Percentiles rank a stretch among this genome's conserved stretches.
phyloP scores from a whole-genome alignment of 441 rosid genomes.

The Jatropha multifida region DNA sequence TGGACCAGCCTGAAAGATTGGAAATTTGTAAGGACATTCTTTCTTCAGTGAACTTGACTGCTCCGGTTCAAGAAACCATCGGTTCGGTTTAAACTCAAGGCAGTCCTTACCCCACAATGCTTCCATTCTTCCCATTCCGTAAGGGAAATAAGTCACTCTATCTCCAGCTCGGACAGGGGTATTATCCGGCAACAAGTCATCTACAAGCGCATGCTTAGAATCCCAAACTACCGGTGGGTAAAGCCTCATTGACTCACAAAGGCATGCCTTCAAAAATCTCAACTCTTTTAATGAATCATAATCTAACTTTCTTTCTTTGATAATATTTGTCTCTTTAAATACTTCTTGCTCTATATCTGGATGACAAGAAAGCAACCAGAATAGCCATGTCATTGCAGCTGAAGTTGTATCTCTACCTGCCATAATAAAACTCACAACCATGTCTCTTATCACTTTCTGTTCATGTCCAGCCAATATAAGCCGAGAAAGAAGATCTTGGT shows the following conservation, averaged over 20 bases:
- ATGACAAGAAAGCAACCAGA: slow-evolving; percentile 47
- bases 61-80: slow-evolving; percentile 37
- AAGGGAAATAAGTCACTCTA: slow-evolving; percentile 36
- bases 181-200: slow-evolving; percentile 51
- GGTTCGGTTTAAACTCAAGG: slow-evolving; percentile 39
- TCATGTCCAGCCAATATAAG: slow-evolving; percentile 52
- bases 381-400: slow-evolving; percentile 56
- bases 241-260: slow-evolving; percentile 55
- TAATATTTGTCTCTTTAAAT: slow-evolving; percentile 32
- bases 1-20: slow-evolving; percentile 47
- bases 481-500: slow-evolving; percentile 53
- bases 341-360: slow-evolving; percentile 36
- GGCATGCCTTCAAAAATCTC: slow-evolving; percentile 36
- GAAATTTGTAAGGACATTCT: slow-evolving; percentile 38
- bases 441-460: slow-evolving; percentile 51
- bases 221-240: slow-evolving; percentile 56
- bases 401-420: slow-evolving; percentile 74
- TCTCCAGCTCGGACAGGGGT: slow-evolving; percentile 34
- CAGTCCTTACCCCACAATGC: slow-evolving; percentile 49
- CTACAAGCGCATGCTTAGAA: slow-evolving; percentile 35
- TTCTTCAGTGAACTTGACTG: slow-evolving; percentile 27
- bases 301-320: slow-evolving; percentile 25
- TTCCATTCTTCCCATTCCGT: slow-evolving; percentile 55
- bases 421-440: slow-evolving; percentile 58
- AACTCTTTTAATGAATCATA: slow-evolving; percentile 42